These are phyloP conservation scores for Candida glucosophila DNA, from an alignment of 1,139 yeast species.

Conservation along the genomic window DNA sequence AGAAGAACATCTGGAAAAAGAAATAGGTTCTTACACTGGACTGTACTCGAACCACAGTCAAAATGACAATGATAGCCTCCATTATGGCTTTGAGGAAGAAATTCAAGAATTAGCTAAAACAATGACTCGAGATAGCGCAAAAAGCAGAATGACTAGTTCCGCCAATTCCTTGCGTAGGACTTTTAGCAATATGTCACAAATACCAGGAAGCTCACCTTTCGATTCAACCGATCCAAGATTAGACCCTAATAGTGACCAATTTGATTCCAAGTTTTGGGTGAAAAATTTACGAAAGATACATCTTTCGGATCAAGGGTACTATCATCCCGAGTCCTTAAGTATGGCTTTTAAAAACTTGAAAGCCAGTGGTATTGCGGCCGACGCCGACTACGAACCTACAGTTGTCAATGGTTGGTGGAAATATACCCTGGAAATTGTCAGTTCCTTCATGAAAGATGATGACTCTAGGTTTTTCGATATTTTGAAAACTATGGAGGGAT, in stretches of 20 bases:
- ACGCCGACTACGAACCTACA: conserved; percentile 73
- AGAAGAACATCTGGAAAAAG: too few relatives aligned
- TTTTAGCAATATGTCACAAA: conserved; percentile 42
- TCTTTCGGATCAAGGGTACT: conserved; percentile 48
- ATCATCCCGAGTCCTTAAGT: conserved; percentile 58
- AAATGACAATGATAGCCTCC: too few relatives aligned
- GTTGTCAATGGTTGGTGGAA: conserved; percentile 42
- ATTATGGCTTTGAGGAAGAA: conserved; percentile 1
- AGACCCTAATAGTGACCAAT: conserved; percentile 39
- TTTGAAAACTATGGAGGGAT: conserved; percentile 26
- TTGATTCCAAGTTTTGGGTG: conserved; percentile 70
- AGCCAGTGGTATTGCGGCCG: conserved; percentile 71
- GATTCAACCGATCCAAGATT: conserved; percentile 12
- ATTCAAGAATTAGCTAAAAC: conserved; percentile 22
- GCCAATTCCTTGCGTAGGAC: conserved; percentile 39
- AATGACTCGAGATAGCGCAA: conserved; percentile 11
- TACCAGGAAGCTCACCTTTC: conserved; percentile 40
- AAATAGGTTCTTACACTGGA: too few relatives aligned
- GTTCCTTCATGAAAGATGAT: conserved; percentile 7
- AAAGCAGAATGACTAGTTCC: too few relatives aligned
- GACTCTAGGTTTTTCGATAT: conserved; percentile 18
- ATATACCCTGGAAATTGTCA: conserved; percentile 9
- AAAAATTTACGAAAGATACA: conserved; percentile 51
- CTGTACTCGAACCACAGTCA: too few relatives aligned
- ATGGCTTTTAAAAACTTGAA: conserved; percentile 59